These are phyloP conservation scores for Rhizoctonia solani DNA, from an alignment of 1,284 basidiomycete genomes.

Conservation along the genomic window DNA sequence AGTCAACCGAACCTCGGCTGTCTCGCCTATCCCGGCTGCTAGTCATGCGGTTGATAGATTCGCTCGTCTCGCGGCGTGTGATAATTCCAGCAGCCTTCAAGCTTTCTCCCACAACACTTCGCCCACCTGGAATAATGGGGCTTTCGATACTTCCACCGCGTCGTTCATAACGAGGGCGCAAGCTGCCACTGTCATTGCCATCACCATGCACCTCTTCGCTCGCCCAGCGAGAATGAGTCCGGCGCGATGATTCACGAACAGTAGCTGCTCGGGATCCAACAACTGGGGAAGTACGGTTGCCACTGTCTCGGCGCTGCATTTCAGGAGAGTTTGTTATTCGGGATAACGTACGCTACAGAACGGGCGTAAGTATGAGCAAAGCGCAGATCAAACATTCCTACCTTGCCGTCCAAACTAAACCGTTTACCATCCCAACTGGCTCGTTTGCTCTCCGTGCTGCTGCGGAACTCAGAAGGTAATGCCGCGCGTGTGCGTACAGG, in stretches of 20 bases:
- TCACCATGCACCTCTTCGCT: slow-evolving; percentile 32
- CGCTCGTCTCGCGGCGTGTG: slow-evolving; percentile 45
- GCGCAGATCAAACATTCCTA: slow-evolving; percentile 39
- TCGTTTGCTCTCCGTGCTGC: slow-evolving; percentile 31
- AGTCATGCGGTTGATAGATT: background rate
- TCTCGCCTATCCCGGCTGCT: slow-evolving; percentile 36
- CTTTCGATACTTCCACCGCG: slow-evolving; percentile 69
- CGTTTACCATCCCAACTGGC: slow-evolving; percentile 20
- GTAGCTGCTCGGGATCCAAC: slow-evolving; percentile 9
- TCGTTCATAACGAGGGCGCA: slow-evolving; percentile 50
- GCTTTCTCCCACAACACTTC: slow-evolving; percentile 68
- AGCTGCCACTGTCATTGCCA: background rate
- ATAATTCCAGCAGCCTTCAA: slow-evolving; percentile 68
- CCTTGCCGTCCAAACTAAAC: slow-evolving; percentile 50
- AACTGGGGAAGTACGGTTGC: background rate
- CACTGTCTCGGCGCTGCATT: slow-evolving; percentile 10
- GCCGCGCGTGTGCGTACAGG: slow-evolving; percentile 34
- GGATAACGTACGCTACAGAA: slow-evolving; percentile 29
- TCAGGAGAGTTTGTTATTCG: slow-evolving; percentile 29
- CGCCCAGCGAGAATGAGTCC: slow-evolving; percentile 31
- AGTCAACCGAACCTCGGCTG: slow-evolving; percentile 40
- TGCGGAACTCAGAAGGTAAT: slow-evolving; percentile 34
- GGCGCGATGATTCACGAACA: slow-evolving; percentile 22
- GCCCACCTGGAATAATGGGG: slow-evolving; percentile 52
- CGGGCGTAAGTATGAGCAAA: background rate